phyloP scores from a whole-genome alignment of 2,329 filamentous ascomycete species.

The Aspergillus piperis region DNA sequence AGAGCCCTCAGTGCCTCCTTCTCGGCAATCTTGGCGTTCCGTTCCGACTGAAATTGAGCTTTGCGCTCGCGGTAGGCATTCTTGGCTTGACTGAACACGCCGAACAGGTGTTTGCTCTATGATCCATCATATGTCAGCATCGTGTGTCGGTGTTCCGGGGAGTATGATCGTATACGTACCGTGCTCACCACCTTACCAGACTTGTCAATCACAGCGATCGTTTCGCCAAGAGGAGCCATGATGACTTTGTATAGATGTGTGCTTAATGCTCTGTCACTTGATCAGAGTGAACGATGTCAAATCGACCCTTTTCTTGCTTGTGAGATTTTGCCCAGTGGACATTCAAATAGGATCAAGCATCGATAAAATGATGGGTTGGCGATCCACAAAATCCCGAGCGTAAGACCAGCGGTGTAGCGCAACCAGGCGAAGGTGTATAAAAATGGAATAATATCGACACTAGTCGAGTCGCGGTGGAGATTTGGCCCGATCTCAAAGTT shows the following conservation, averaged over 20 bases:
- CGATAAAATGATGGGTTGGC: slow-evolving; percentile 14
- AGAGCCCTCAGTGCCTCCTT: slow-evolving; percentile 61
- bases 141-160: background rate
- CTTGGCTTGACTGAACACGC: slow-evolving; percentile 89
- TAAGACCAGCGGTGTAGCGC: slow-evolving; percentile 27
- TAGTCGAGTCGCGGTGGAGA: slow-evolving; percentile 22
- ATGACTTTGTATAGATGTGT: background rate
- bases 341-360: slow-evolving; percentile 17
- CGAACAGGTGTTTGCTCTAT: slow-evolving; percentile 85
- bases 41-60: slow-evolving; percentile 72
- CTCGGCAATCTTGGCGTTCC: slow-evolving; percentile 60
- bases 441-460: slow-evolving; percentile 16
- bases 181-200: slow-evolving; percentile 90
- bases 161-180: slow-evolving; percentile 53
- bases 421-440: slow-evolving; percentile 13
- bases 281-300: background rate
- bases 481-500: slow-evolving; percentile 17
- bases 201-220: slow-evolving; percentile 85
- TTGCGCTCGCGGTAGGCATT: slow-evolving; percentile 86
- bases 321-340: slow-evolving; percentile 5
- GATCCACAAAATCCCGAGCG: slow-evolving; percentile 1
- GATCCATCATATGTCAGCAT: slow-evolving; percentile 16
- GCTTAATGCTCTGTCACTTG: background rate
- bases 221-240: slow-evolving; percentile 58
- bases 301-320: background rate